Conservation (phyloP, 2,329 filamentous ascomycete genomes). For the Neurospora sp. region DNA sequence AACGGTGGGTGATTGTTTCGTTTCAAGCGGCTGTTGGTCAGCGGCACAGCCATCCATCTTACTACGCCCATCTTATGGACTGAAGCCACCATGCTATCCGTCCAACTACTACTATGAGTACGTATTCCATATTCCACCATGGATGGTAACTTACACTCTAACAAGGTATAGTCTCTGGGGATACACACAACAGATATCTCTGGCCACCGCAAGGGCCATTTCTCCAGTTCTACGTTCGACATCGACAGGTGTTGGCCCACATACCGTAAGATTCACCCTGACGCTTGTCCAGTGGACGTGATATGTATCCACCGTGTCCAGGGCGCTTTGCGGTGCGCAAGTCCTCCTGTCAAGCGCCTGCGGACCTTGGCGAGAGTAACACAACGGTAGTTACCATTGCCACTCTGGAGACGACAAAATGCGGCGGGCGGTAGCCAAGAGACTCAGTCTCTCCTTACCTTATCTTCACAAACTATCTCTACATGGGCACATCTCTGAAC, state of each 20-base stretch:
- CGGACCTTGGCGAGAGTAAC: background rate
- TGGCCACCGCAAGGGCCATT: background rate
- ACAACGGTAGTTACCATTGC: background rate
- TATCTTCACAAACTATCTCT: background rate
- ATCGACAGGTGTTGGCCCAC: background rate
- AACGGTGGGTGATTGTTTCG: background rate
- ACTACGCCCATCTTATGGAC: background rate
- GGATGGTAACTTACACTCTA: background rate
- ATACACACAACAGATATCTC: background rate
- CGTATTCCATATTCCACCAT: background rate
- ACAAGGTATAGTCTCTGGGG: background rate
- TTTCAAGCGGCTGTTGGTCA: conserved; percentile 11
- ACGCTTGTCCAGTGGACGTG: background rate
- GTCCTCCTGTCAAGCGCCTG: background rate
- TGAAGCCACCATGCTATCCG: background rate
- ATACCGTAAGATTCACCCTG: background rate
- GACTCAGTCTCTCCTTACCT: background rate
- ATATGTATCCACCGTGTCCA: background rate
- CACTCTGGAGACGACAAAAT: background rate
- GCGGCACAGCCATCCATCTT: conserved; percentile 10
- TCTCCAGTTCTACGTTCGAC: background rate
- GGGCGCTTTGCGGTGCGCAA: background rate
- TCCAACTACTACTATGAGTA: background rate
- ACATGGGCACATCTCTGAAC: background rate
- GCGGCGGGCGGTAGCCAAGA: background rate